phyloP scores from a whole-genome alignment of 73 alveolate genomes.

The Paramecium pentaurelia region DNA sequence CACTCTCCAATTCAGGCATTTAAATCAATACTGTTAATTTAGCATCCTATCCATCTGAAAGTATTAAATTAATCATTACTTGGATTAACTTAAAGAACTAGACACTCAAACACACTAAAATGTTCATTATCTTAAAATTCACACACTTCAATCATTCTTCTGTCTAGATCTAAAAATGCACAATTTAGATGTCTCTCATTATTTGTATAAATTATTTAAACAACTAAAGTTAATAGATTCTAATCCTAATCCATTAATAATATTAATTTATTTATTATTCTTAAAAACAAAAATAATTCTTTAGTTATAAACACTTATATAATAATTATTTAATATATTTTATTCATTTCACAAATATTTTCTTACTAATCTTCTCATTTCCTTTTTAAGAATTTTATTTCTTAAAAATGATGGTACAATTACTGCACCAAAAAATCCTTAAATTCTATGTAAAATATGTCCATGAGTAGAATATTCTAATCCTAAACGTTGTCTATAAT shows the following conservation, averaged over 20 bases:
- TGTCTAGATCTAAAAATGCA: slow-evolving; percentile 67
- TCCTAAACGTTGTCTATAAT: slow-evolving; percentile 20
- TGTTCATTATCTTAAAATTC: slow-evolving; percentile 82
- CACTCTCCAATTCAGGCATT: slow-evolving; percentile 70
- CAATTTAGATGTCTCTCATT: slow-evolving; percentile 62
- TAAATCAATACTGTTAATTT: slow-evolving; percentile 67
- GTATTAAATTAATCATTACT: neutral
- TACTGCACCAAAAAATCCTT: slow-evolving; percentile 3
- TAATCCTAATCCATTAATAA: neutral
- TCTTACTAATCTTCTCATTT: neutral
- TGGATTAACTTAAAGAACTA: slow-evolving; percentile 72
- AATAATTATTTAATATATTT: neutral
- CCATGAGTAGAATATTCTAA: slow-evolving; percentile 48
- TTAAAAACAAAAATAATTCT: neutral
- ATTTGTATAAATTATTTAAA: neutral
- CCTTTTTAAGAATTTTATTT: neutral
- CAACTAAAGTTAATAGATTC: slow-evolving; percentile 10
- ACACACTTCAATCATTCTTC: slow-evolving; percentile 67
- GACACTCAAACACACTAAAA: slow-evolving; percentile 75
- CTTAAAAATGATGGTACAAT: neutral
- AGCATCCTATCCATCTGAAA: slow-evolving; percentile 60
- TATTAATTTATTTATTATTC: neutral
- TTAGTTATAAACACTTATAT: neutral
- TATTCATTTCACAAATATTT: neutral
- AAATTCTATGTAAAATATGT: neutral